These are phyloP conservation scores for Fusarium siculi DNA, from an alignment of 2,329 filamentous ascomycete species.

Conservation along the genomic window DNA sequence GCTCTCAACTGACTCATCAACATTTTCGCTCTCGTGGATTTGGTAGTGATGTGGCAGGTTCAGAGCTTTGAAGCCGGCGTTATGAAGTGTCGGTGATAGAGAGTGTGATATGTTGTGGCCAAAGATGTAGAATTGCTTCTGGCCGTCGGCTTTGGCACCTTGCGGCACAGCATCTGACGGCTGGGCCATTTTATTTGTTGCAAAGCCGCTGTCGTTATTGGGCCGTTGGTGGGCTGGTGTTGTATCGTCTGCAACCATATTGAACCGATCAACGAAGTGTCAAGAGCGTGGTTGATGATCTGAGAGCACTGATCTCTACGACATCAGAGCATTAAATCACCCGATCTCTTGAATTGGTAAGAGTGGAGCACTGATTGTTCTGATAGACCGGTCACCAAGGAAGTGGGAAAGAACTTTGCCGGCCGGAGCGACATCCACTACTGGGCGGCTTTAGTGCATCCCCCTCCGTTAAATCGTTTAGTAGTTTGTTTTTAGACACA, in stretches of 20 bases:
- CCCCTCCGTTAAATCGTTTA: rapidly evolving
- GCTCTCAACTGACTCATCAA: not conserved
- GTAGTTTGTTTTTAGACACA: rapidly evolving
- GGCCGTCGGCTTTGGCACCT: rapidly evolving
- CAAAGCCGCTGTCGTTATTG: too few relatives aligned
- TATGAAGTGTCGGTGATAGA: not conserved
- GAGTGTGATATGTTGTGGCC: constrained; percentile 12
- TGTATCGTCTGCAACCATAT: too few relatives aligned
- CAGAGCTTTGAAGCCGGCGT: not conserved
- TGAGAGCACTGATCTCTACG: too few relatives aligned
- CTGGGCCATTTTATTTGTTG: too few relatives aligned
- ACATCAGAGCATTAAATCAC: too few relatives aligned
- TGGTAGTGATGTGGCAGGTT: not conserved
- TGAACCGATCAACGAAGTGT: too few relatives aligned
- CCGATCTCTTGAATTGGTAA: too few relatives aligned
- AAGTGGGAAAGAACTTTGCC: constrained; percentile 15
- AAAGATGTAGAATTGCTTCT: constrained; percentile 8
- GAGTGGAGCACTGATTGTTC: not conserved
- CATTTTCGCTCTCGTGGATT: constrained; percentile 9
- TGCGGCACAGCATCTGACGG: too few relatives aligned
- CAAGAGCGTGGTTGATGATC: too few relatives aligned
- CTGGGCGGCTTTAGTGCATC: not conserved
- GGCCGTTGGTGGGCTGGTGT: too few relatives aligned
- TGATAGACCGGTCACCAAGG: not conserved
- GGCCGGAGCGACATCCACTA: not conserved